Evolutionary conservation across 257 asterid species (phyloP).

Genomic region (Plantago major): DNA sequence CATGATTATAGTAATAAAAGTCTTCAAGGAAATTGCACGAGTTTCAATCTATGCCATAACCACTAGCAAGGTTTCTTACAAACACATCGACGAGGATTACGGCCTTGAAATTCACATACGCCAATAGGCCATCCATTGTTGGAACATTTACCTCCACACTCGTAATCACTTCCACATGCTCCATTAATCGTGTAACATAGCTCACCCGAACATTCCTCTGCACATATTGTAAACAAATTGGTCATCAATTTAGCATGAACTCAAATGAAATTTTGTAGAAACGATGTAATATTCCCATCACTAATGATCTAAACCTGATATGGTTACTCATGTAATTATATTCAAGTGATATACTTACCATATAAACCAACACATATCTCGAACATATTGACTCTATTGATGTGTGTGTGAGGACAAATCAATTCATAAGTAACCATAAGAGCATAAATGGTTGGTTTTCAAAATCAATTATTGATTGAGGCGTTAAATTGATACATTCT

Average conservation of each 20-base stretch:
- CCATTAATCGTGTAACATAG: neutral
- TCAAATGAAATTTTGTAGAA: neutral
- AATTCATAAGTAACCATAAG: too few relatives aligned
- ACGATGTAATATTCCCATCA: too few relatives aligned
- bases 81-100: neutral
- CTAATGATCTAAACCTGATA: too few relatives aligned
- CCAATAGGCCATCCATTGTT: conserved; percentile 1
- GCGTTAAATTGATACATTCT: too few relatives aligned
- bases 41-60: neutral
- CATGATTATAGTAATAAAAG: too few relatives aligned
- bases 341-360: too few relatives aligned
- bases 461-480: too few relatives aligned
- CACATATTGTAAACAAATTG: neutral
- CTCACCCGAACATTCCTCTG: conserved; percentile 4
- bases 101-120: conserved; percentile 5
- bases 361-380: too few relatives aligned
- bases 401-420: too few relatives aligned
- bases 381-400: too few relatives aligned
- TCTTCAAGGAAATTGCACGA: neutral
- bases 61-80: conserved; percentile 6
- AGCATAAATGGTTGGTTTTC: too few relatives aligned
- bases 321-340: too few relatives aligned
- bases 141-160: neutral
- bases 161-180: neutral
- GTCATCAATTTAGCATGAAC: neutral